Percentiles rank a stretch among this genome's conserved stretches.
Evolutionary conservation across 345 rosid genomes (phyloP).

Genomic region (Salix arbutifolia): DNA sequence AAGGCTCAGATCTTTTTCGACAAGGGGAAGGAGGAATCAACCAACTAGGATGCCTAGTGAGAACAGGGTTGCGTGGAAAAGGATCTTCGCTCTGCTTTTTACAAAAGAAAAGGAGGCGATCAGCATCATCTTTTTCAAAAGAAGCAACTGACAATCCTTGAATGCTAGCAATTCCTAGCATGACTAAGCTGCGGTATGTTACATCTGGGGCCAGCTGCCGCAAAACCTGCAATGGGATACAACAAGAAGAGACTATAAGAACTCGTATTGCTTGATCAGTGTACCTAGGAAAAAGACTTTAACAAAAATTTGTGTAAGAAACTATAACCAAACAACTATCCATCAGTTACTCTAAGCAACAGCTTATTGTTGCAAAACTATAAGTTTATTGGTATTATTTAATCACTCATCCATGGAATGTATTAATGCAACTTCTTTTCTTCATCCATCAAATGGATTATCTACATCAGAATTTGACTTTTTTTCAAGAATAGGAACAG

Average conservation of each 20-base stretch:
- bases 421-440: neutral
- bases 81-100: conserved; percentile 41
- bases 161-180: conserved; percentile 91
- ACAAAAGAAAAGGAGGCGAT: conserved; percentile 84
- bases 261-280: neutral
- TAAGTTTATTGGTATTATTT: neutral
- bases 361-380: neutral
- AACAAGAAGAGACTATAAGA: conserved; percentile 9
- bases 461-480: neutral
- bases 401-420: neutral
- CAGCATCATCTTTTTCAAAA: conserved; percentile 92
- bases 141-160: conserved; percentile 96
- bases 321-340: neutral
- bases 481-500: neutral
- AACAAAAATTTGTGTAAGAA: neutral
- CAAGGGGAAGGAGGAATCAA: conserved; percentile 76
- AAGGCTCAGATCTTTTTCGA: conserved; percentile 57
- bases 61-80: conserved; percentile 24
- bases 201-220: conserved; percentile 94
- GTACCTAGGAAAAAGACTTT: neutral
- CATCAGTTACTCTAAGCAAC: neutral
- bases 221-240: conserved; percentile 54
- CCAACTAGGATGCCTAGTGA: conserved; percentile 63
- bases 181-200: conserved; percentile 80
- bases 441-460: neutral